A percentile compares a stretch with the other conserved stretches of the same genome.
phyloP scores from a whole-genome alignment of 352 stramenopile genomes.

The Phytophthora tentaculata region DNA sequence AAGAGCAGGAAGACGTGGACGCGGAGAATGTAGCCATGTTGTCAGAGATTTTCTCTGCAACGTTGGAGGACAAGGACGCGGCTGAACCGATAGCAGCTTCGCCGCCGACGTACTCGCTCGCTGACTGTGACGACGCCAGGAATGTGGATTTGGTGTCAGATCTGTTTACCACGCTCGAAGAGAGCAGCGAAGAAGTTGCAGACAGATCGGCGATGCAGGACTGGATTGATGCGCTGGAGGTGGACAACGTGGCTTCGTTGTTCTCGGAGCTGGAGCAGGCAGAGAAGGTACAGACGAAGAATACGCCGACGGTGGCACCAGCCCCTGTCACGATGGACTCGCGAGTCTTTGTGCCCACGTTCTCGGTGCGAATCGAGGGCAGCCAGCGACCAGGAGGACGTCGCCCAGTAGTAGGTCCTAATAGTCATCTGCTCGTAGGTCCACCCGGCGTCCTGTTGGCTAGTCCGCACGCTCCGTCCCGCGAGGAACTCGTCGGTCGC shows the following conservation, averaged over 20 bases:
- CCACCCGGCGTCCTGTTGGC: slow-evolving; percentile 45
- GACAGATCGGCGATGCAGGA: slow-evolving; percentile 28
- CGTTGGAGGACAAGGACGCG: slow-evolving; percentile 33
- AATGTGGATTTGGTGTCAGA: slow-evolving; percentile 53
- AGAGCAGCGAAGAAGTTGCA: slow-evolving; percentile 10
- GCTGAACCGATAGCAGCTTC: neutral
- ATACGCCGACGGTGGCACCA: neutral
- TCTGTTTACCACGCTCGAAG: slow-evolving; percentile 46
- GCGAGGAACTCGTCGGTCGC: slow-evolving; percentile 38
- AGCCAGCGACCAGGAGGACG: slow-evolving; percentile 11
- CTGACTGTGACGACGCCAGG: slow-evolving; percentile 36
- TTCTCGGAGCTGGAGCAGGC: slow-evolving; percentile 54
- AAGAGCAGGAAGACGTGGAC: slow-evolving; percentile 18
- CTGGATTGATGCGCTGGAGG: slow-evolving; percentile 62
- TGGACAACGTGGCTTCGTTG: slow-evolving; percentile 54
- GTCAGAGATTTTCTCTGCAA: slow-evolving; percentile 34
- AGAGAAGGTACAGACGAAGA: slow-evolving; percentile 9
- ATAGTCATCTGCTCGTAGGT: slow-evolving; percentile 46
- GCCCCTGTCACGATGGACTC: slow-evolving; percentile 43
- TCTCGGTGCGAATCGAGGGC: slow-evolving; percentile 59
- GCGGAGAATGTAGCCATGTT: slow-evolving; percentile 39
- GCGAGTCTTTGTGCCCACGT: slow-evolving; percentile 62
- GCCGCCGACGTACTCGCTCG: slow-evolving; percentile 3
- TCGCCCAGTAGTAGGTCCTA: slow-evolving; percentile 20
- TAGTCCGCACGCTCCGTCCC: slow-evolving; percentile 37